Conservation (phyloP, 352 stramenopile genomes). For the Phytopythium helicoides region DNA sequence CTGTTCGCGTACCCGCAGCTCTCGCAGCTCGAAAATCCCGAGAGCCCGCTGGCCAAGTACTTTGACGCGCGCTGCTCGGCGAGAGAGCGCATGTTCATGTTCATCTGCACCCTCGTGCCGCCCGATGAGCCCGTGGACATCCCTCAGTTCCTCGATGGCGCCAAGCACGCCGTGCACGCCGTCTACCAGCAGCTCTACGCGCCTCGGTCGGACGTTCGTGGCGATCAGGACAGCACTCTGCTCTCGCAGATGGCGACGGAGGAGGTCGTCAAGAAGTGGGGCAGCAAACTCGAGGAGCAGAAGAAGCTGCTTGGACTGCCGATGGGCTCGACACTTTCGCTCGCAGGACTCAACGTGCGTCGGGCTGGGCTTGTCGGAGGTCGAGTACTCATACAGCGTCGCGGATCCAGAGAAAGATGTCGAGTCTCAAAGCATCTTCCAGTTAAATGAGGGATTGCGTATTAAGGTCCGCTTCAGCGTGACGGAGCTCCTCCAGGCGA, state of each 20-base stretch:
- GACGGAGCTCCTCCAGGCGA: constrained; percentile 23
- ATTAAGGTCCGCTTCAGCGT: constrained; percentile 36
- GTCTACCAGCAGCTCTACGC: constrained; percentile 25
- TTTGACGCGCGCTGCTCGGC: constrained; percentile 22
- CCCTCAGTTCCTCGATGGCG: constrained; percentile 32
- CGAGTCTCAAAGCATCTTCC: constrained; percentile 30
- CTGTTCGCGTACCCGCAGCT: constrained; percentile 38
- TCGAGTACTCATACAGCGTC: constrained; percentile 34
- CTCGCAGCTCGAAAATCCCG: constrained; percentile 23
- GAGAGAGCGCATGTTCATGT: constrained; percentile 46
- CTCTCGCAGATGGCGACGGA: constrained; percentile 20
- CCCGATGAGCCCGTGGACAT: constrained; percentile 43
- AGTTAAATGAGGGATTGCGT: constrained; percentile 38
- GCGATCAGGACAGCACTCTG: not conserved
- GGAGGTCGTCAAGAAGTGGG: constrained; percentile 22
- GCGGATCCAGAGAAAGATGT: constrained; percentile 15
- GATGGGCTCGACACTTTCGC: constrained; percentile 12
- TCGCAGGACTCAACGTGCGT: constrained; percentile 28
- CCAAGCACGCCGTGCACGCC: constrained; percentile 22
- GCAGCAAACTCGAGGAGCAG: constrained; percentile 14
- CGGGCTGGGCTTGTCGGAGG: constrained; percentile 19
- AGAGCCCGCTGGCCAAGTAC: constrained; percentile 22
- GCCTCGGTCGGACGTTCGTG: not conserved
- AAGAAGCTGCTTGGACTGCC: constrained; percentile 16
- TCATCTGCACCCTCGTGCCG: constrained; percentile 34